Base-by-base conservation (phyloP, 2,329 filamentous ascomycete genomes). In the Exserohilum turcica region DNA sequence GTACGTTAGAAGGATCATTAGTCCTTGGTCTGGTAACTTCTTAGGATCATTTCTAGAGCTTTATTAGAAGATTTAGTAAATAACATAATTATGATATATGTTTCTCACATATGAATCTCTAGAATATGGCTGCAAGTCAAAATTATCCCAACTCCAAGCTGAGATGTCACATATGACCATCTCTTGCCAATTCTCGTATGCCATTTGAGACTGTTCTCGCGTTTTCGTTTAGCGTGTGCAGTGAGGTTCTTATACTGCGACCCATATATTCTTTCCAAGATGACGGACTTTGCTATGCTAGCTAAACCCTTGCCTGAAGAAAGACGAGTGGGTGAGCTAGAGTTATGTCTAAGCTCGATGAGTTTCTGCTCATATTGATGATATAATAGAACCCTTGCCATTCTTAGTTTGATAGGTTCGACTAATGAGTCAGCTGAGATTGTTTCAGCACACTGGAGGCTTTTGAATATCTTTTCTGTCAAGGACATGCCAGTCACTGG, bases 251-350 rank as follows among this genome's bases (percentile, higher is more conserved):
- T 24, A 16, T 51, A 15, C 28, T 31, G 28, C 27, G n/a, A 52
- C 19, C 48, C 9, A 46, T 52, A 52, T 52, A 52, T 52, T 28
- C 12, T 29, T 28, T 52, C 15, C n/a, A 48, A 48, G 12, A 48
- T n/a, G 15, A 48, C 29, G n/a, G 38, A 19, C 29, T 48, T 48
- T 16, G 18, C 45, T 16, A 24, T 18, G 7, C 45, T 48, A 42
- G 45, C 28, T 6, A 48, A 28, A 5, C 36, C 37, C 19, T 40
- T 48, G 6, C 36, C 36, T 35, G 3, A 7, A 15, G 29, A 48
- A 42, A 48, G 45, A 16, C 37, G 33, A 19, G 2, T 42, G 10
- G 16, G 29, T 18, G 16, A 48, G 38, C 29, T 48, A 28, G 5
- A 15, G 12, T 48, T n/a, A 32, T 48, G 15, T 19, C 29, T 48